Percentiles rank a stretch among this genome's conserved stretches.
phyloP scores from a whole-genome alignment of 2,329 filamentous ascomycete species.

The Cladosporium oxysporum region DNA sequence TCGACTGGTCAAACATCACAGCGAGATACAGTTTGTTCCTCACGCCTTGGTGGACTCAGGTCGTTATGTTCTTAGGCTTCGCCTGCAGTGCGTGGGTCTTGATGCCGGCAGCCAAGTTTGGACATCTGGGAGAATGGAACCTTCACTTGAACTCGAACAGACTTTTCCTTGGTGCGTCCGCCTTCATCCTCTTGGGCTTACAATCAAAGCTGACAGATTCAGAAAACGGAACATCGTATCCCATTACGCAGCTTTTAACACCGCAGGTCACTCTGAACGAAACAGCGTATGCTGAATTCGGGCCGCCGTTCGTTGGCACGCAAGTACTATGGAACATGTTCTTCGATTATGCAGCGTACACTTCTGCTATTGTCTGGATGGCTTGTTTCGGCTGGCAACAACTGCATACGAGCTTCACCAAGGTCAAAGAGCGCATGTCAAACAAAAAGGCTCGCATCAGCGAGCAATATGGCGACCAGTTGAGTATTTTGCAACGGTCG shows the following conservation, averaged over 20 bases:
- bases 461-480: constrained; percentile 58
- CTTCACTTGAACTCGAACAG: constrained; percentile 61
- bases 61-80: constrained; percentile 49
- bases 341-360: constrained; percentile 62
- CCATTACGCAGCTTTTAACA: constrained; percentile 46
- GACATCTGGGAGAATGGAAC: constrained; percentile 54
- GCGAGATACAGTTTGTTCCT: constrained; percentile 52
- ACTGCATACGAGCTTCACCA: constrained; percentile 49
- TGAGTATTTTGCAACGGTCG: constrained; percentile 59
- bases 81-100: constrained; percentile 55
- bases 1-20: constrained; percentile 64
- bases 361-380: constrained; percentile 62
- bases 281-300: constrained; percentile 49
- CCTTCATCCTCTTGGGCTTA: not conserved
- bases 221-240: constrained; percentile 52
- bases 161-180: constrained; percentile 32
- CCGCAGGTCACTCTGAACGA: constrained; percentile 51
- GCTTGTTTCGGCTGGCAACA: constrained; percentile 55
- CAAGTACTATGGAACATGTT: constrained; percentile 62
- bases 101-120: constrained; percentile 61
- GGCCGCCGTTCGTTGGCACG: constrained; percentile 59
- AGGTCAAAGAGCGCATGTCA: constrained; percentile 41
- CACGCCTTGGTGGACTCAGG: constrained; percentile 61
- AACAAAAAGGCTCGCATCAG: constrained; percentile 42
- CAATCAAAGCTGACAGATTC: constrained; percentile 25